Conservation (phyloP, 1,139 yeast genomes). For the Hansenula lynferdii region DNA sequence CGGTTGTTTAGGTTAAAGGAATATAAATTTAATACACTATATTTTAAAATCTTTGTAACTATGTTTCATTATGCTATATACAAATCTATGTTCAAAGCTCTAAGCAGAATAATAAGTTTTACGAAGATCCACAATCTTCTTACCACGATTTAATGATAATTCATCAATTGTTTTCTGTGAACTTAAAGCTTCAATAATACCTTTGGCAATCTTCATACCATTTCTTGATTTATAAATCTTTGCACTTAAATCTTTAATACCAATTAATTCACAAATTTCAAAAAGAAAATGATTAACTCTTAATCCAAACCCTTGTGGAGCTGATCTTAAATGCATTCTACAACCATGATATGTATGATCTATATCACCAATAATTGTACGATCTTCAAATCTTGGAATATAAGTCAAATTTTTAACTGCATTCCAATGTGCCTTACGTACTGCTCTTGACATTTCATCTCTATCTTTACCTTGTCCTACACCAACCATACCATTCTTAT, state of each 20-base stretch:
- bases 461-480: slow-evolving; percentile 93
- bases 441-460: slow-evolving; percentile 72
- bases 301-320: slow-evolving; percentile 93
- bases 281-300: slow-evolving; percentile 89
- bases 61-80: background rate
- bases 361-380: slow-evolving; percentile 86
- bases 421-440: slow-evolving; percentile 87
- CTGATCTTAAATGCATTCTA: slow-evolving; percentile 72
- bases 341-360: slow-evolving; percentile 87
- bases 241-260: slow-evolving; percentile 90
- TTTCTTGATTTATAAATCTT: slow-evolving; percentile 91
- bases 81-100: background rate
- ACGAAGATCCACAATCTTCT: slow-evolving; percentile 89
- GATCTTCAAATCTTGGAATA: slow-evolving; percentile 82
- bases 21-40: too few species aligned
- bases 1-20: too few species aligned
- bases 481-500: slow-evolving; percentile 90
- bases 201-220: slow-evolving; percentile 92
- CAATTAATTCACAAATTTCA: slow-evolving; percentile 92
- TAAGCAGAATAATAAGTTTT: slow-evolving; percentile 70
- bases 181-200: slow-evolving; percentile 79
- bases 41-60: too few species aligned
- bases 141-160: slow-evolving; percentile 89
- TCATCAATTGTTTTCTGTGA: slow-evolving; percentile 79
- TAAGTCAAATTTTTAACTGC: slow-evolving; percentile 83